These are phyloP conservation scores for Coffea humblotiana DNA, from an alignment of 305 asterid genomes.

Conservation along the genomic window DNA sequence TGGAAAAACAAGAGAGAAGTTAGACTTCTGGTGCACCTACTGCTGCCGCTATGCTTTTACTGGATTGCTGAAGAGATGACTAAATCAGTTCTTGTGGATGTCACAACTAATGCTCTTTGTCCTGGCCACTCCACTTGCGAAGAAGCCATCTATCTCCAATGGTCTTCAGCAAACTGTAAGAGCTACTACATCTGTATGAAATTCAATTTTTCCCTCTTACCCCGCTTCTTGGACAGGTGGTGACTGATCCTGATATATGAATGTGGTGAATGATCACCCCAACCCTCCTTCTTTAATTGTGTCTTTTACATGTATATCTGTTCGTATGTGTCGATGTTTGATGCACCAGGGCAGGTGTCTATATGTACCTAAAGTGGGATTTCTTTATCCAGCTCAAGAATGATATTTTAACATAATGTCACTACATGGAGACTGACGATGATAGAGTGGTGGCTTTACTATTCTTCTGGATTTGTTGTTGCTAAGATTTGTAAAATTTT, in stretches of 20 bases:
- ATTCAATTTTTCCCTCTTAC: too few relatives aligned
- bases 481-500: not conserved
- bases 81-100: constrained; percentile 82
- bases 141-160: constrained; percentile 73
- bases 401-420: not conserved
- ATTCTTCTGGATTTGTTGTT: not conserved
- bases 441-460: not conserved
- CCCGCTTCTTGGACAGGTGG: too few relatives aligned
- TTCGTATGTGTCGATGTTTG: not conserved
- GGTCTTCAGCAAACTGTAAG: constrained; percentile 91
- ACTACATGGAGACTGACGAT: not conserved
- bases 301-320: not conserved
- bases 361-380: not conserved
- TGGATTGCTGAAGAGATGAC: constrained; percentile 98
- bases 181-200: too few relatives aligned
- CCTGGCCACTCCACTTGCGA: constrained; percentile 61
- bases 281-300: not conserved
- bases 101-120: constrained; percentile 85
- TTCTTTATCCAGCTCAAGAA: not conserved
- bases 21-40: constrained; percentile 55
- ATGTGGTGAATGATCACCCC: not conserved
- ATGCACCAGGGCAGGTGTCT: not conserved
- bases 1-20: constrained; percentile 47
- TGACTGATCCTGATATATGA: not conserved
- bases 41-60: constrained; percentile 69